These are phyloP conservation scores for Candida methanosorbosa DNA, from an alignment of 805 yeast species.

Conservation along the genomic window DNA sequence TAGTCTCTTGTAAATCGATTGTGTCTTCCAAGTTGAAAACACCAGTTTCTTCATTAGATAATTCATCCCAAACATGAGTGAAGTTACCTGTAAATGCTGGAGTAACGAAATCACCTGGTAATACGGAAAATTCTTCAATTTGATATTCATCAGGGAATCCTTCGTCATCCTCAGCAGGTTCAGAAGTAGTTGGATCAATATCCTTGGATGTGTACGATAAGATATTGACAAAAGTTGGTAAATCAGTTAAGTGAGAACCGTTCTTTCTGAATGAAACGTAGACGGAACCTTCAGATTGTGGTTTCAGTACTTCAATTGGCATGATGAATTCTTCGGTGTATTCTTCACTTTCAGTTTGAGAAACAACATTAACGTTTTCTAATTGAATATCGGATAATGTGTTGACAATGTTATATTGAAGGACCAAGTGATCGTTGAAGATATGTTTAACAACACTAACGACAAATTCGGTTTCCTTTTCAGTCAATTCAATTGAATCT, in stretches of 20 bases:
- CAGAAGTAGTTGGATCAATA: slow-evolving; percentile 62
- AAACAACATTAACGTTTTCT: slow-evolving; percentile 65
- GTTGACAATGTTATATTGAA: slow-evolving; percentile 79
- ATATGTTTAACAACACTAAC: slow-evolving; percentile 79
- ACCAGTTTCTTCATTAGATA: slow-evolving; percentile 51
- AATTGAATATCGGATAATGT: slow-evolving; percentile 73
- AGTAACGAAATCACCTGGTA: slow-evolving; percentile 72
- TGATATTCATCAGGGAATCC: slow-evolving; percentile 94
- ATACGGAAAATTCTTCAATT: slow-evolving; percentile 67
- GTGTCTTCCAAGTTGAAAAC: slow-evolving; percentile 49
- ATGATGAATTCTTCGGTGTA: slow-evolving; percentile 64
- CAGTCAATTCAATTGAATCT: slow-evolving; percentile 61
- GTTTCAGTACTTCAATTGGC: slow-evolving; percentile 64
- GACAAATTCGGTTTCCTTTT: slow-evolving; percentile 87
- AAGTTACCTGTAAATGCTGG: slow-evolving; percentile 78
- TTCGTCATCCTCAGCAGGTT: slow-evolving; percentile 59
- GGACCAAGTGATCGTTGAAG: slow-evolving; percentile 61
- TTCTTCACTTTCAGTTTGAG: slow-evolving; percentile 51
- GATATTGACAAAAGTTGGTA: slow-evolving; percentile 51
- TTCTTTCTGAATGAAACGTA: slow-evolving; percentile 70
- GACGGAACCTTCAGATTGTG: slow-evolving; percentile 63
- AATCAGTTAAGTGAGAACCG: slow-evolving; percentile 21
- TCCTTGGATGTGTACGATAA: slow-evolving; percentile 74
- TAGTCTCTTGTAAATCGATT: slow-evolving; percentile 44
- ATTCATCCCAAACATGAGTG: slow-evolving; percentile 63